Percentiles rank a stretch among this genome's conserved stretches.
phyloP scores from a whole-genome alignment of 257 asterid genomes.

The Nicotiana tomentosiformis region DNA sequence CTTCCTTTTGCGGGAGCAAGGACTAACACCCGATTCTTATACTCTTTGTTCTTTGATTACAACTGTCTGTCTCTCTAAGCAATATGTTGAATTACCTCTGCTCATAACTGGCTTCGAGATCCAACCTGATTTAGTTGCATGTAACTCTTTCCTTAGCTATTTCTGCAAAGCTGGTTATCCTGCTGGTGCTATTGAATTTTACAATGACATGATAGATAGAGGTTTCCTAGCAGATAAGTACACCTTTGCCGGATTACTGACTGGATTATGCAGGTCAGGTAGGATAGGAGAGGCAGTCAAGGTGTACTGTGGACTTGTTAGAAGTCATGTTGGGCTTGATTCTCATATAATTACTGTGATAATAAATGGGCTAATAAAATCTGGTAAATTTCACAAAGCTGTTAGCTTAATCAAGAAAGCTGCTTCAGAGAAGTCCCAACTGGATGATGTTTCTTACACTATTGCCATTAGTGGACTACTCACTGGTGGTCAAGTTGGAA shows the following conservation, averaged over 20 bases:
- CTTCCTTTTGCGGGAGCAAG: conserved; percentile 43
- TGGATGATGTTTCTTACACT: conserved; percentile 56
- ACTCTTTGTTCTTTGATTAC: conserved; percentile 59
- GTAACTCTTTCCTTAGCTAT: conserved; percentile 62
- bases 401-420: conserved; percentile 36
- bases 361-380: conserved; percentile 47
- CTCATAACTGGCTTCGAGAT: conserved; percentile 52
- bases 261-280: conserved; percentile 50
- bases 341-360: conserved; percentile 60
- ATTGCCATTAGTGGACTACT: conserved; percentile 50
- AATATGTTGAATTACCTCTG: conserved; percentile 53
- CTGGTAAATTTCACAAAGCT: conserved; percentile 40
- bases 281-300: conserved; percentile 52
- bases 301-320: conserved; percentile 52
- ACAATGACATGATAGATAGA: conserved; percentile 56
- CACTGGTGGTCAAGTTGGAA: conserved; percentile 32
- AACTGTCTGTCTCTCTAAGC: conserved; percentile 45
- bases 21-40: conserved; percentile 58
- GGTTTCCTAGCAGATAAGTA: conserved; percentile 65
- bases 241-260: conserved; percentile 55
- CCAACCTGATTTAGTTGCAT: conserved; percentile 67
- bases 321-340: conserved; percentile 25
- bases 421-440: conserved; percentile 30
- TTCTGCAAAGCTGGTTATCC: conserved; percentile 68
- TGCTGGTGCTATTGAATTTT: conserved; percentile 57